Conservation (phyloP, 2,329 filamentous ascomycete species). For the Curvularia eragrostidis region DNA sequence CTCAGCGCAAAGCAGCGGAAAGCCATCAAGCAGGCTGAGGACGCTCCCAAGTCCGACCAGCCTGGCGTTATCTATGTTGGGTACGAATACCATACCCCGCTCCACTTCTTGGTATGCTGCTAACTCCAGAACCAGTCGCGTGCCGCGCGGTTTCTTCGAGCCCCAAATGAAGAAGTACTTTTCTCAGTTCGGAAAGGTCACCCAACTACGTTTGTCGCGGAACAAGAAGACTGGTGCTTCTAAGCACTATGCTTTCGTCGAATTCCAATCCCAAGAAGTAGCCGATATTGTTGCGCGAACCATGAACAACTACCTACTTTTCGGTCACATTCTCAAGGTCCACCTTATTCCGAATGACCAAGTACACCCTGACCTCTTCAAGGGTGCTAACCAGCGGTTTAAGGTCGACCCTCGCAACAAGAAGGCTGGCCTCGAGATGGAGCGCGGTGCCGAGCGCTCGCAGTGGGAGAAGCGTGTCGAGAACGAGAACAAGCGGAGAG, state of each 20-base stretch:
- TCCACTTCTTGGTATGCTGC: neutral
- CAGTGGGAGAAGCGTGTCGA: constrained; percentile 79
- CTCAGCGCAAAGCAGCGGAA: constrained; percentile 44
- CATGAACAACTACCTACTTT: constrained; percentile 97
- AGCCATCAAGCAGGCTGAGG: constrained; percentile 58
- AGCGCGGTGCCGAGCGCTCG: constrained; percentile 73
- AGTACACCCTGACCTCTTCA: constrained; percentile 82
- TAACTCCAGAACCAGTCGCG: constrained; percentile 61
- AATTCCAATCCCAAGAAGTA: constrained; percentile 79
- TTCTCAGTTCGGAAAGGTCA: constrained; percentile 86
- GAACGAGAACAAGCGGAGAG: constrained; percentile 74
- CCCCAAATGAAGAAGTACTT: constrained; percentile 94
- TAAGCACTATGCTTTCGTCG: constrained; percentile 94
- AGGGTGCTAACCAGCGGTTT: constrained; percentile 88
- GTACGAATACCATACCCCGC: constrained; percentile 43
- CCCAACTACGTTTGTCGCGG: constrained; percentile 79
- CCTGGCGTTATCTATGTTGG: constrained; percentile 89
- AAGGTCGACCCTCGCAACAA: constrained; percentile 88
- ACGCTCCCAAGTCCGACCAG: constrained; percentile 60
- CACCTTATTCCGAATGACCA: constrained; percentile 77
- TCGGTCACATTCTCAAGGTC: constrained; percentile 91
- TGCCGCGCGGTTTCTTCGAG: constrained; percentile 97
- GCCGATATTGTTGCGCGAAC: constrained; percentile 92
- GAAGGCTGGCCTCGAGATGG: constrained; percentile 77
- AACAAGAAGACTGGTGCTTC: constrained; percentile 90